These are phyloP conservation scores for Inga laurina DNA, from an alignment of 306 rosid genomes.

Conservation along the genomic window DNA sequence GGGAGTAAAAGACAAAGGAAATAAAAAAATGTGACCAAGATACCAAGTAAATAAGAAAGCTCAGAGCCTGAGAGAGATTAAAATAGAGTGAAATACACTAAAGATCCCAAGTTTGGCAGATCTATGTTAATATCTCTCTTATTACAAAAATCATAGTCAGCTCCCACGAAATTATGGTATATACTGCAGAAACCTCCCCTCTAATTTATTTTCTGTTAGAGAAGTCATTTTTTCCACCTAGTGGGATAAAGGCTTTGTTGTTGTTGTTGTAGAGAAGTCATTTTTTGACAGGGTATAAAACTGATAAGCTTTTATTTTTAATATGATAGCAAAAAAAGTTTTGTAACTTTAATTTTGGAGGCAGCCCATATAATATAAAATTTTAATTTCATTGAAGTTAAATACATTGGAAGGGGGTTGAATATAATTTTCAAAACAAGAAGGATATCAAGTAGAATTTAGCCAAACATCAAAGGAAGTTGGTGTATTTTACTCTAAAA, in stretches of 20 bases:
- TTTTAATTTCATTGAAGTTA: background rate
- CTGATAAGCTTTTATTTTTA: background rate
- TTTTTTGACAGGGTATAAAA: background rate
- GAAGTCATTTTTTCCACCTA: background rate
- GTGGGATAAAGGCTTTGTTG: too few species aligned
- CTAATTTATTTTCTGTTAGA: background rate
- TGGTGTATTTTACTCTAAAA: background rate
- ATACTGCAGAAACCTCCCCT: background rate
- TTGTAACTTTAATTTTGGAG: background rate
- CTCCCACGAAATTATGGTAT: background rate
- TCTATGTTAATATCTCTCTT: background rate
- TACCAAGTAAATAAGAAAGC: conserved; percentile 18
- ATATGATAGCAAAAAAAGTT: background rate
- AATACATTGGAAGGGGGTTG: background rate
- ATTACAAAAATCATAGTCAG: background rate
- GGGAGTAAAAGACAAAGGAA: background rate
- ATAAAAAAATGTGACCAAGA: conserved; percentile 9
- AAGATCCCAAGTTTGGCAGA: background rate
- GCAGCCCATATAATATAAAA: background rate
- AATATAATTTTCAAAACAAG: background rate
- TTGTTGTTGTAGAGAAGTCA: background rate
- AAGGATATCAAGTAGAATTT: background rate
- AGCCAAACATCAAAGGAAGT: background rate
- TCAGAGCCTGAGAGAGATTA: background rate
- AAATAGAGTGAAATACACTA: background rate